phyloP scores from a whole-genome alignment of 2,329 filamentous ascomycete species.

The Cercospora sojina region DNA sequence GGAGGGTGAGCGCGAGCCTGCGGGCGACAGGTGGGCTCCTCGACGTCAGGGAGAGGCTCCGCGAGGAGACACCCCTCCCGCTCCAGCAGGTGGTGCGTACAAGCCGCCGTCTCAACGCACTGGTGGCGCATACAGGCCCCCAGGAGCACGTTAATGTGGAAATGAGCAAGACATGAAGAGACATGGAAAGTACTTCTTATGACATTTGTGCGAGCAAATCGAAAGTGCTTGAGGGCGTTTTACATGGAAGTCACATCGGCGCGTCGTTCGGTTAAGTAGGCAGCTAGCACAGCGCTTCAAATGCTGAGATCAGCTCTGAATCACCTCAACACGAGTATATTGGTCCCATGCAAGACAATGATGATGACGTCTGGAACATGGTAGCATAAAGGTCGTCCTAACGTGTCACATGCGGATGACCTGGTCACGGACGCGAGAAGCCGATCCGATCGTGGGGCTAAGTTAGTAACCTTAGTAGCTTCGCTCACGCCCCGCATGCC shows the following conservation, averaged over 20 bases:
- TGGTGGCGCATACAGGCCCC: conserved; percentile 32
- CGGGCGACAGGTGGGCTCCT: conserved; percentile 21
- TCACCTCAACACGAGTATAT: not conserved
- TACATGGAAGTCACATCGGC: not conserved
- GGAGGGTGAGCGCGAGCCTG: conserved; percentile 21
- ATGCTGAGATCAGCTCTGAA: not conserved
- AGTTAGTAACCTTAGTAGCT: too few species aligned
- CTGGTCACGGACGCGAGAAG: not conserved
- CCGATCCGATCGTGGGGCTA: not conserved
- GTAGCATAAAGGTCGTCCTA: not conserved
- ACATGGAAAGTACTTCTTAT: conserved; percentile 2
- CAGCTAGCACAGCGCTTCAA: conserved; percentile 8
- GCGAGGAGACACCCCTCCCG: conserved; percentile 22
- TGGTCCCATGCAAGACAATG: not conserved
- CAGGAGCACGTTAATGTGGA: conserved; percentile 22
- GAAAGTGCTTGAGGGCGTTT: conserved; percentile 2
- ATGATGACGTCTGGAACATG: not conserved
- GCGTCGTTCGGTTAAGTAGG: not conserved
- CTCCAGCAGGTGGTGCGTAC: conserved; percentile 25
- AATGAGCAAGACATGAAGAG: not conserved
- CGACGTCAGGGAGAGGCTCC: conserved; percentile 20
- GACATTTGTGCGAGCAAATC: not conserved
- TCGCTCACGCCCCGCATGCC: not conserved
- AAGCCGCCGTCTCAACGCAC: conserved; percentile 28
- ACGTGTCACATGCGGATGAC: not conserved